Base-by-base conservation (phyloP, 352 stramenopile genomes). In the Phytophthora colocasiae region DNA sequence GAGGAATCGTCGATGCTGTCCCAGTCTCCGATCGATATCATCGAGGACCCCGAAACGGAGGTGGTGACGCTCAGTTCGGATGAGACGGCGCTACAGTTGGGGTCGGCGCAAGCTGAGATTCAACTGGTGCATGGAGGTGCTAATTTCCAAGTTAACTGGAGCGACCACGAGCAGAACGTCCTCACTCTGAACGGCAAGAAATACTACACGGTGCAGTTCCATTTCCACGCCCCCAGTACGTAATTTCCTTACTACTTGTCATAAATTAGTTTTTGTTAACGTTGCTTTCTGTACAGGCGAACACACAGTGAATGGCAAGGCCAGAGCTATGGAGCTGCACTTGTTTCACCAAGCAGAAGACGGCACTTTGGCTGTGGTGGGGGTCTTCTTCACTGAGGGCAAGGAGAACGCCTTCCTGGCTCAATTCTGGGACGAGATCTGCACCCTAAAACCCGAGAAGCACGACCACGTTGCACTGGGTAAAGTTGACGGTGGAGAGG, bases 221-320 rank as follows among this genome's bases (percentile, higher is more conserved):
- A 89, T 56, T 84, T 90, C 66, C 82, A 91, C 61, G 75, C 78
- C 5, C 82, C 82, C 2, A 90, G 81, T 86, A 81, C 65, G 79
- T 81, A 22, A 10, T 17, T 12, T 45, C 45, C 10, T 40, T 15
- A 22, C 26, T 15, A 43, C 5, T 15, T 43, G 39, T 38, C 48
- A 19, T 45, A 19, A 57, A 34, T 39, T 32, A 12, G 7, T 36
- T n/a, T 7, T 54, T 60, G 0, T 8, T 34, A 55, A 15, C 53
- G 4, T 36, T 55, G 3, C 11, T 8, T 36, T 36, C 31, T 22
- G 19, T 63, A 9, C 57, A 82, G 78, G 77, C 51, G 85, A 93
- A 57, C 85, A 93, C 75, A 93, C 80, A 17, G 45, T 93, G 47
- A 70, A 91, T 26, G 81, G 80, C 22, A 55, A 88, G 22, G 65